Base-by-base conservation (phyloP, 225 moss, liverwort and hornwort species). In the Rhytidiadelphus loreus region DNA sequence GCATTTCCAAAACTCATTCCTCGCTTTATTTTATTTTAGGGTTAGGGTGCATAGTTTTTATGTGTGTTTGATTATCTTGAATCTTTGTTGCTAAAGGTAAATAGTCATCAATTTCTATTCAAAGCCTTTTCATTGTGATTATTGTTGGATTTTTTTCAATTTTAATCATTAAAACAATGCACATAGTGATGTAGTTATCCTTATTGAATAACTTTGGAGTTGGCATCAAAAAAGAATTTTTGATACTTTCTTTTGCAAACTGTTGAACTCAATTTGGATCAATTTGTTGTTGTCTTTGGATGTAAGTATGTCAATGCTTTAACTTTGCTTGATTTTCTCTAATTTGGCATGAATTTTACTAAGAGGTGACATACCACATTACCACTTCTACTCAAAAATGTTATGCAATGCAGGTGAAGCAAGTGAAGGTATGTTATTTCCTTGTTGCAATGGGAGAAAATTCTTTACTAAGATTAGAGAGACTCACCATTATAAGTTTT, bases 11-110 rank as follows among this genome's bases (percentile, higher is more conserved):
- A 77, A 53, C 3, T 77, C 0, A 0, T 22, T 77, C 14, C 0
- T 23, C 2, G 14, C 9, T 9, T 77, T 13, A 35, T 13, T 76
- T 77, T 55, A 55, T 23, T 53, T 14, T 14, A 53, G 77, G 0
- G 0, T 14, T 13, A 53, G 5, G 5, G 8, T 15, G 6, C 1
- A 0, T n/a, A 23, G 9, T 77, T 23, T 77, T 4, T 6, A 37
- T 55, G 14, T 57, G 16, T 52, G 22, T 13, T 4, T 50, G 17
- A 37, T 26, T 3, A 3, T 8, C 7, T 58, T 57, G 39, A 56
- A 57, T 39, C 39, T 57, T 58, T 79, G 7, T 79, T 41, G 5
- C 8, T 0, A 13, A 3, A 80, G 5, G 2, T 30, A 41, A 59
- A 41, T 29, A 12, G 12, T 30, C 18, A 59, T 43, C 8, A 2